A percentile compares a stretch with the other conserved stretches of the same genome.
Conservation (phyloP, 352 stramenopile species). For the Pythium monospermum region DNA sequence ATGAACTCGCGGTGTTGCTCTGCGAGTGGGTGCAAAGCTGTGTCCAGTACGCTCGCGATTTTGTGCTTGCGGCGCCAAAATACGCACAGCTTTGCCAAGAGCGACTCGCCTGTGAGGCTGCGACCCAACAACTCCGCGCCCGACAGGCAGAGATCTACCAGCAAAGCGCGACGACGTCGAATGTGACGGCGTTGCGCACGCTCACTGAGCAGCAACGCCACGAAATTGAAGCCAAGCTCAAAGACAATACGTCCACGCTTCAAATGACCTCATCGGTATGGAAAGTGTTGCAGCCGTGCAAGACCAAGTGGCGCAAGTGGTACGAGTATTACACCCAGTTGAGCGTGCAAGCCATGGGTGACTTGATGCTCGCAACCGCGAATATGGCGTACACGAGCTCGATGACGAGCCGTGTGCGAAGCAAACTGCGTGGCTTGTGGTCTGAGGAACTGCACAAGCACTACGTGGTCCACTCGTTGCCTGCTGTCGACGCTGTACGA, state of each 20-base stretch:
- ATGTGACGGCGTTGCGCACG: constrained; percentile 33
- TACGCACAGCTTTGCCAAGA: constrained; percentile 46
- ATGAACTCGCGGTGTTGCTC: constrained; percentile 48
- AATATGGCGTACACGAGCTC: constrained; percentile 41
- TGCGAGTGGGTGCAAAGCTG: constrained; percentile 67
- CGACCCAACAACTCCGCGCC: constrained; percentile 28
- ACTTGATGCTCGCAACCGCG: constrained; percentile 60
- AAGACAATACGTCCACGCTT: constrained; percentile 47
- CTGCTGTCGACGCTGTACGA: constrained; percentile 11
- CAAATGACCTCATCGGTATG: constrained; percentile 48
- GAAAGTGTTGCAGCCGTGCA: constrained; percentile 44
- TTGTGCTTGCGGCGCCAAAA: constrained; percentile 56
- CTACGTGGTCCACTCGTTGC: constrained; percentile 30
- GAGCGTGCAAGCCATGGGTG: constrained; percentile 36
- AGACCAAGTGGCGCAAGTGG: constrained; percentile 31
- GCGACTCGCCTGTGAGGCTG: constrained; percentile 30
- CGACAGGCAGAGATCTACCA: constrained; percentile 31
- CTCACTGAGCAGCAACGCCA: constrained; percentile 48
- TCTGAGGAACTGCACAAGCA: constrained; percentile 23
- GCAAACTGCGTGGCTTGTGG: constrained; percentile 35
- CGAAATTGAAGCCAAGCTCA: constrained; percentile 39
- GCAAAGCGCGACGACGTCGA: constrained; percentile 30
- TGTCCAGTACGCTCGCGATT: constrained; percentile 34
- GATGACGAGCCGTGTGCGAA: constrained; percentile 11
- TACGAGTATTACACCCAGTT: constrained; percentile 43